Conservation (phyloP, 2,329 filamentous ascomycete species). For the Fusarium xyrophilum region DNA sequence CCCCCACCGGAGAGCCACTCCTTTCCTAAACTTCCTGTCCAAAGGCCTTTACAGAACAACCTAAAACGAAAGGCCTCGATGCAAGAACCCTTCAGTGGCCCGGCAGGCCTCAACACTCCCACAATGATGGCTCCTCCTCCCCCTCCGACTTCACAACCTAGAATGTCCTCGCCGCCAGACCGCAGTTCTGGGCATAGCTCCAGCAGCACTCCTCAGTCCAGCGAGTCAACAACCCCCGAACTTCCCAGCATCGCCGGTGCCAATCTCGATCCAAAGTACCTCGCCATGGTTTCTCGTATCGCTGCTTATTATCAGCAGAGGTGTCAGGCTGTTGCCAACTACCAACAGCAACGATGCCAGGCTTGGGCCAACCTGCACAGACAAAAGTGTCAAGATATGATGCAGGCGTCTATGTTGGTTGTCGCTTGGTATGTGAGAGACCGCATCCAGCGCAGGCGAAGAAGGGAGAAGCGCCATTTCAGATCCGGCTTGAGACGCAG, state of each 20-base stretch:
- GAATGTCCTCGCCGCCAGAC: conserved; percentile 32
- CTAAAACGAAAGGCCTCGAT: conserved; percentile 41
- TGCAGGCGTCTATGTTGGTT: conserved; percentile 57
- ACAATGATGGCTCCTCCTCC: conserved; percentile 38
- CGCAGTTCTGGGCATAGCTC: conserved; percentile 25
- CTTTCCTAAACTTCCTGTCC: conserved; percentile 43
- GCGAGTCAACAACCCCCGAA: conserved; percentile 35
- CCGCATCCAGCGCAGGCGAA: conserved; percentile 53
- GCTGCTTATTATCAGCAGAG: conserved; percentile 58
- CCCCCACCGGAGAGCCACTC: conserved; percentile 42
- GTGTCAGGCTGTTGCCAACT: conserved; percentile 55
- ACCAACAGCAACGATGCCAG: conserved; percentile 57
- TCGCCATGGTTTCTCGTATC: conserved; percentile 56
- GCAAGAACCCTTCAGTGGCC: conserved; percentile 33
- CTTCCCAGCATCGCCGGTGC: conserved; percentile 34
- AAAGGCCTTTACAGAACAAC: conserved; percentile 40
- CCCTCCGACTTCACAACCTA: conserved; percentile 37
- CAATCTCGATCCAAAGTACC: conserved; percentile 51
- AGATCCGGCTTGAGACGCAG: conserved; percentile 49
- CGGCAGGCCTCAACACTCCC: conserved; percentile 28
- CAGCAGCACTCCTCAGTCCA: conserved; percentile 27
- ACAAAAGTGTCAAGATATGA: conserved; percentile 57
- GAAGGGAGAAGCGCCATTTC: conserved; percentile 52
- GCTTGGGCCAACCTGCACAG: conserved; percentile 56
- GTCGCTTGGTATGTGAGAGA: conserved; percentile 59